Base-by-base conservation (phyloP, 1,284 basidiomycete species). In the Malassezia furfur region DNA sequence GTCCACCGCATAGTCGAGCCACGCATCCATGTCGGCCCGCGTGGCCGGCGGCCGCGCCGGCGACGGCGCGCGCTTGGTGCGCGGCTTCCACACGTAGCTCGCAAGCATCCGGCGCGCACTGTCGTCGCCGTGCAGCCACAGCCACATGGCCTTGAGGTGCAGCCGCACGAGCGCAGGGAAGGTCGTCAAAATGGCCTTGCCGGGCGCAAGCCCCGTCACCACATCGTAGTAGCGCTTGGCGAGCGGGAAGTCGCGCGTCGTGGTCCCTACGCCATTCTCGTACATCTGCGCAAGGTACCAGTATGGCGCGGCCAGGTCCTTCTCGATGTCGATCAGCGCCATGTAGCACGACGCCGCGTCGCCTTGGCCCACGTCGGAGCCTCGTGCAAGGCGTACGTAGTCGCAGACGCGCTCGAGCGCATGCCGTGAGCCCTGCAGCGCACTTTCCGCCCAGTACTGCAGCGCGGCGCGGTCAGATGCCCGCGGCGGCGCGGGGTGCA, bases 271-370 rank as follows among this genome's bases (percentile, higher is more conserved):
- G 0, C 94, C 94, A 67, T 90, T 87, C 78, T 98, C 93, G 75
- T 96, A 96, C 90, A 98, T 94, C 87, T 87, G 96, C 1, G 93
- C 94, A 25, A 98, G 77, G 70, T 96, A 96, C 91, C 91, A 98
- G 22, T 21, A 19, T 8, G 53, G 32, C 28, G 35, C 11, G 8
- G 32, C 17, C 12, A 25, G 3, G 17, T 11, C 12, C 10, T 6
- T 7, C 9, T 40, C 37, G n/a, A 14, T 9, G 8, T 53, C 40
- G 5, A 19, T 12, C 5, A 48, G 21, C 10, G 44, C 10, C 11
- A 35, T n/a, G 51, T 31, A 53, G 44, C 51, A 53, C 3, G 15
- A 11, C 5, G 35, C 44, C 3, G 51, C 43, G 8, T 17, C 7
- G 21, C n/a, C 11, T 6, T 15, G 11, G 30, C 3, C 21, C 5